Percentiles rank a stretch among this genome's conserved stretches.
Evolutionary conservation across 2,329 filamentous ascomycete species (phyloP).

Genomic region (Fusarium albosuccineum): DNA sequence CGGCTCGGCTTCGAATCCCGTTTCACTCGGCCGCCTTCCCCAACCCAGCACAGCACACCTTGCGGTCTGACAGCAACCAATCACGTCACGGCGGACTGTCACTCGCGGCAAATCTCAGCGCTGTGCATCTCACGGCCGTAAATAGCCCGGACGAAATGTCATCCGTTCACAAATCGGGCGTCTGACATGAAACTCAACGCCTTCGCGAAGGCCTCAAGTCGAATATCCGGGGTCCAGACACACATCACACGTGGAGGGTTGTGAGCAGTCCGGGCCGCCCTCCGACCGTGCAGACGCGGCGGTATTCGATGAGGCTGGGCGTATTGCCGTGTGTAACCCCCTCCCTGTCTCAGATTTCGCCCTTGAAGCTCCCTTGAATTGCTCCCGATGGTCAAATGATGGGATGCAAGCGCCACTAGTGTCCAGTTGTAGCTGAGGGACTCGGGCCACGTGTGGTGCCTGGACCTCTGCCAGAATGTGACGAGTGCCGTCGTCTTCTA

Average conservation of each 20-base stretch:
- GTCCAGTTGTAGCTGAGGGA: slow-evolving; percentile 2
- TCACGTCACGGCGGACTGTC: no score
- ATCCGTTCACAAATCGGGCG: not conserved
- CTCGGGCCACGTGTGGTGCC: slow-evolving; percentile 30
- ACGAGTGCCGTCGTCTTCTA: slow-evolving; percentile 34
- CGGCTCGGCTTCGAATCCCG: no score
- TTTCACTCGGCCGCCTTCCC: no score
- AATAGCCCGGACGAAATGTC: not conserved
- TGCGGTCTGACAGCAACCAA: no score
- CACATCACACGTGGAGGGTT: not conserved
- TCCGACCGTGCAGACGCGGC: not conserved
- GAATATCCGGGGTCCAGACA: not conserved
- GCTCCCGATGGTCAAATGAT: slow-evolving; percentile 38
- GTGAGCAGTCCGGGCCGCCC: not conserved
- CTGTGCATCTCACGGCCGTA: not conserved
- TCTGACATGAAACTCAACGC: not conserved
- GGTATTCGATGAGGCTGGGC: not conserved
- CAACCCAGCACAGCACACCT: no score
- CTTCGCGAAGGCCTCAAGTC: not conserved
- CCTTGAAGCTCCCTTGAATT: slow-evolving; percentile 8
- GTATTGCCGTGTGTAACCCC: not conserved
- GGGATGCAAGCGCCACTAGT: slow-evolving; percentile 25
- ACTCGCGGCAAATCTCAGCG: not conserved
- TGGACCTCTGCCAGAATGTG: slow-evolving; percentile 29
- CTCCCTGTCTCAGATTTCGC: not conserved